These are phyloP conservation scores for Fusarium lateritium DNA, from an alignment of 2,329 filamentous ascomycete genomes.

Conservation along the genomic window DNA sequence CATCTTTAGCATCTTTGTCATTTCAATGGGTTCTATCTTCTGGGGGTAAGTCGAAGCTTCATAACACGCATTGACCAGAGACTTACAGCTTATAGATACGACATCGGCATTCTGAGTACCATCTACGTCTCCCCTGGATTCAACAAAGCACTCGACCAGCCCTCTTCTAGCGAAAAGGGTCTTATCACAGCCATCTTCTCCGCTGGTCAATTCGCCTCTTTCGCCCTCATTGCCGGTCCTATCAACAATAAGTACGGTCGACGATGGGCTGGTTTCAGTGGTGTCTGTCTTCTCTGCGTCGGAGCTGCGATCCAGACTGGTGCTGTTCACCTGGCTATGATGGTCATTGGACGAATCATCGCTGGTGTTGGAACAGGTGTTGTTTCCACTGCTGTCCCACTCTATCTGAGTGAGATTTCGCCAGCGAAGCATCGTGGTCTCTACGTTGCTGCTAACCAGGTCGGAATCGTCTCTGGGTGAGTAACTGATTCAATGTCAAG, in stretches of 20 bases:
- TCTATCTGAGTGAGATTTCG: conserved; percentile 25
- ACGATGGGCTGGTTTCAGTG: conserved; percentile 12
- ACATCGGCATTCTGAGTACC: conserved; percentile 25
- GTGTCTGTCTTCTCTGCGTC: conserved; percentile 15
- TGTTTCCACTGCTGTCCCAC: conserved; percentile 19
- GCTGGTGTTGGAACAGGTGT: conserved; percentile 23
- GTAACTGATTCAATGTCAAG: fast-evolving
- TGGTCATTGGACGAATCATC: conserved; percentile 20
- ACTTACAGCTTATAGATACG: conserved; percentile 3
- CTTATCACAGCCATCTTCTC: conserved; percentile 27
- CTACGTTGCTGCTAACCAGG: conserved; percentile 25
- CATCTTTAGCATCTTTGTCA: conserved; percentile 22
- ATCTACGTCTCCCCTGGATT: conserved; percentile 27
- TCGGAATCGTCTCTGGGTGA: conserved; percentile 27
- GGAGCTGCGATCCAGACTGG: conserved; percentile 29
- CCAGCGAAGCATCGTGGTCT: conserved; percentile 23
- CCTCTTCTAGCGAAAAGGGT: conserved; percentile 19
- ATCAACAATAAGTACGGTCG: conserved; percentile 22
- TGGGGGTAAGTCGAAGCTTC: conserved; percentile 10
- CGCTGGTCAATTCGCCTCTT: conserved; percentile 18
- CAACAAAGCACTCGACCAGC: conserved; percentile 14
- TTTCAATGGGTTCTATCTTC: conserved; percentile 27
- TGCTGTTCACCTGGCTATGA: conserved; percentile 29
- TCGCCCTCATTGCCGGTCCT: conserved; percentile 17
- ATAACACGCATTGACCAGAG: no score